phyloP scores from a whole-genome alignment of 2,329 filamentous ascomycete genomes.

The Fusarium sulawesiense region DNA sequence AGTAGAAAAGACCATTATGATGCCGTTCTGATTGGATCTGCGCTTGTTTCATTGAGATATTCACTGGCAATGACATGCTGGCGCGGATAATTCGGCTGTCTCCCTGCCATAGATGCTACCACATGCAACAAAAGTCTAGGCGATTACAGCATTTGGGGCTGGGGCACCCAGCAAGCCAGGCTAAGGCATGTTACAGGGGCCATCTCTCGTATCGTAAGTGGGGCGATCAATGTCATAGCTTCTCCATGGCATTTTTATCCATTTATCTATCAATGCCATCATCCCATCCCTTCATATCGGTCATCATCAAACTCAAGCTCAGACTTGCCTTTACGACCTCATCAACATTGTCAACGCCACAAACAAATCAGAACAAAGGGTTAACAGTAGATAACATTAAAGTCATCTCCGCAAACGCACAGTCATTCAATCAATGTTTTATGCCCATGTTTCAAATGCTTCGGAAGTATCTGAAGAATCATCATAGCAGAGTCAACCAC shows the following conservation, averaged over 20 bases:
- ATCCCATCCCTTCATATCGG: constrained; percentile 8
- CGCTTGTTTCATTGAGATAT: constrained; percentile 18
- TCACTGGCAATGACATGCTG: background rate
- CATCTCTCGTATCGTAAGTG: constrained; percentile 1
- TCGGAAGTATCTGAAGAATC: constrained; percentile 83
- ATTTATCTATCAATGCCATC: constrained; percentile 2
- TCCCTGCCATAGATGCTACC: constrained; percentile 21
- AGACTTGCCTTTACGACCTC: constrained; percentile 75
- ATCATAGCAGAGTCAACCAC: constrained; percentile 65
- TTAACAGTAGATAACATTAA: constrained; percentile 51
- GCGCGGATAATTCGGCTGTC: constrained; percentile 18
- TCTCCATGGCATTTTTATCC: constrained; percentile 25
- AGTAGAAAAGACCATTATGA: background rate
- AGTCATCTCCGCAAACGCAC: constrained; percentile 59
- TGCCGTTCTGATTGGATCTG: constrained; percentile 16
- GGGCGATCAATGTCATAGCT: background rate
- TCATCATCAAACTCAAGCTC: constrained; percentile 56
- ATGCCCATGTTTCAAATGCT: constrained; percentile 51
- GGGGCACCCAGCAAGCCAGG: background rate
- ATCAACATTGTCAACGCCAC: constrained; percentile 51
- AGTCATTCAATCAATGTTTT: constrained; percentile 42
- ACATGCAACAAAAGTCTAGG: constrained; percentile 24
- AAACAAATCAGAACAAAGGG: constrained; percentile 50
- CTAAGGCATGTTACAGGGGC: constrained; percentile 8
- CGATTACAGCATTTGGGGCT: background rate